Evolutionary conservation across 148 eudicot species (phyloP).

Genomic region (Rhododendron molle): DNA sequence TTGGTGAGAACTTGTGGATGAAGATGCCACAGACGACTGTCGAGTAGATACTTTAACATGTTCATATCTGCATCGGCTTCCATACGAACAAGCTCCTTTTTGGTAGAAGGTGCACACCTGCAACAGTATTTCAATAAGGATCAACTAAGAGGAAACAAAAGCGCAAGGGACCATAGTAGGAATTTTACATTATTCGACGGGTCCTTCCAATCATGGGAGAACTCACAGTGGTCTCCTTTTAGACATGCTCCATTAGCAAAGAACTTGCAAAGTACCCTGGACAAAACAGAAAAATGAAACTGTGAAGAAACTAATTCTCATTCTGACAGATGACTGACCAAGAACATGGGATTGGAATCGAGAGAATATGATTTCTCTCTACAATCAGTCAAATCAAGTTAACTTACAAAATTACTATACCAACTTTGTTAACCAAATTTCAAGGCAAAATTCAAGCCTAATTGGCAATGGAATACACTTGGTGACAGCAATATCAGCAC

Average conservation of each 20-base stretch:
- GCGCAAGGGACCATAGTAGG: neutral
- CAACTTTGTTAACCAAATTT: neutral
- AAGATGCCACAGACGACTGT: slow-evolving; percentile 49
- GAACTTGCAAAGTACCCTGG: slow-evolving; percentile 88
- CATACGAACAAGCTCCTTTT: slow-evolving; percentile 82
- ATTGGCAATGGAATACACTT: neutral
- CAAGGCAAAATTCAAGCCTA: neutral
- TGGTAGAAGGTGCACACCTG: slow-evolving; percentile 93
- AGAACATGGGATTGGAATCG: neutral
- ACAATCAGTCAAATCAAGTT: neutral
- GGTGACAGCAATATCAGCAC: neutral
- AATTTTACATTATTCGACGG: slow-evolving; percentile 75
- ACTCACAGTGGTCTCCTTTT: slow-evolving; percentile 91
- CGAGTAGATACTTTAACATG: slow-evolving; percentile 62
- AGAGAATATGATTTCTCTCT: slow-evolving; percentile 1
- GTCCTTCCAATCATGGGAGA: slow-evolving; percentile 90
- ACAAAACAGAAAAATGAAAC: slow-evolving; percentile 5
- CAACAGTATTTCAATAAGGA: slow-evolving; percentile 5
- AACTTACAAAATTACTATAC: neutral
- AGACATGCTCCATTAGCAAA: slow-evolving; percentile 92
- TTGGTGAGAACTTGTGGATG: slow-evolving; percentile 45
- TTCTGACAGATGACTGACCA: neutral
- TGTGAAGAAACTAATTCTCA: neutral
- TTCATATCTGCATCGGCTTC: slow-evolving; percentile 85
- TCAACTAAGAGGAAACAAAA: slow-evolving; percentile 8